phyloP scores from a whole-genome alignment of 2,329 filamentous ascomycete genomes.

The Teratosphaeria gauchensis region DNA sequence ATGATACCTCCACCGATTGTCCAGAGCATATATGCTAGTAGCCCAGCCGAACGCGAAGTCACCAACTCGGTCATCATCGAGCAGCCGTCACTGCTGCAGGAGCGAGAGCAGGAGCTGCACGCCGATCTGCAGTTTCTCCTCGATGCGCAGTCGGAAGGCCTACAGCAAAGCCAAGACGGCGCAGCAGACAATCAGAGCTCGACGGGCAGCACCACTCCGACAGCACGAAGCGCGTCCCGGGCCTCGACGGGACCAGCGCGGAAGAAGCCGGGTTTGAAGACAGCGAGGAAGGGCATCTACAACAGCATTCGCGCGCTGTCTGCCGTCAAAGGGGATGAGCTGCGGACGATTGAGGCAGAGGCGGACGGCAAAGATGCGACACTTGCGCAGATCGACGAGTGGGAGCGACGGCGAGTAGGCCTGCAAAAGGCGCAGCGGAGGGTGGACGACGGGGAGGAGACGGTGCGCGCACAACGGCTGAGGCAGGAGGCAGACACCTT shows the following conservation, averaged over 20 bases:
- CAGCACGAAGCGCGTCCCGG: constrained; percentile 28
- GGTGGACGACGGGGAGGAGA: constrained; percentile 47
- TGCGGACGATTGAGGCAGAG: constrained; percentile 49
- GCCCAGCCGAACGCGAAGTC: constrained; percentile 1
- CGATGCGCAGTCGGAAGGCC: constrained; percentile 51
- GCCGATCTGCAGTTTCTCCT: constrained; percentile 49
- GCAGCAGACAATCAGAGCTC: constrained; percentile 36
- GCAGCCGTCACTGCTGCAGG: constrained; percentile 29
- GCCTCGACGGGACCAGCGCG: constrained; percentile 43
- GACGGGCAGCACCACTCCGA: constrained; percentile 42
- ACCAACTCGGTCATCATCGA: constrained; percentile 35
- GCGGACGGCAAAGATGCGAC: constrained; percentile 48
- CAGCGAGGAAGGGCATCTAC: constrained; percentile 56
- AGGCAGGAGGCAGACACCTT: constrained; percentile 44
- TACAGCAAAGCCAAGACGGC: constrained; percentile 39
- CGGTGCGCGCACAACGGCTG: constrained; percentile 45
- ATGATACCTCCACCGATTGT: constrained; percentile 28
- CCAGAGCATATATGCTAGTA: constrained; percentile 17
- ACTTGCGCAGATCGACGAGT: constrained; percentile 48
- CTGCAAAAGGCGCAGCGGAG: constrained; percentile 46
- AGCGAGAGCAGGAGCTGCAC: constrained; percentile 44
- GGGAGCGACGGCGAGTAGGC: constrained; percentile 47
- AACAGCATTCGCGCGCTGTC: constrained; percentile 55
- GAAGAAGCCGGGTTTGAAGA: constrained; percentile 47
- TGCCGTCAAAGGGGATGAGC: constrained; percentile 58